Conservation (phyloP, 306 rosid genomes). For the Gastrolobium bilobum region DNA sequence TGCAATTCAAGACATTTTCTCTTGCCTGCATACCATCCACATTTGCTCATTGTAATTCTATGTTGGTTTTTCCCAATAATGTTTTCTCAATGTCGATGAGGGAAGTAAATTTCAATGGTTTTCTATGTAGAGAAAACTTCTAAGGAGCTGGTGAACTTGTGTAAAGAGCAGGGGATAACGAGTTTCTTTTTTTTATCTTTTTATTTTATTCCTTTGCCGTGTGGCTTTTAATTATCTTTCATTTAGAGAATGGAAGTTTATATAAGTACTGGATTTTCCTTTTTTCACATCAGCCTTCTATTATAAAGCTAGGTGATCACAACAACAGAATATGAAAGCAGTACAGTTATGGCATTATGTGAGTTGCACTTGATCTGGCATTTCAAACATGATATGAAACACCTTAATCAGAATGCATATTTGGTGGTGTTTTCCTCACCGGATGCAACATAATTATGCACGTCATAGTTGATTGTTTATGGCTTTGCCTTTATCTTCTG, state of each 20-base stretch:
- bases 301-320: slow-evolving; percentile 13
- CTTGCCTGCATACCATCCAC: not conserved
- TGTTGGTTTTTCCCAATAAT: slow-evolving; percentile 15
- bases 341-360: slow-evolving; percentile 26
- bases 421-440: slow-evolving; percentile 9
- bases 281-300: slow-evolving; percentile 12
- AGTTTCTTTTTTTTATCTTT: not conserved
- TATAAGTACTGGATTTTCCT: slow-evolving; percentile 8
- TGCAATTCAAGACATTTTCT: not conserved
- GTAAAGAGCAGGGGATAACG: not conserved
- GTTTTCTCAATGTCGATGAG: slow-evolving; percentile 5
- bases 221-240: not conserved
- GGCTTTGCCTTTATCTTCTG: slow-evolving; percentile 35
- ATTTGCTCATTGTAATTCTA: not conserved
- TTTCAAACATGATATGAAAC: slow-evolving; percentile 2
- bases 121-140: not conserved
- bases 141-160: not conserved
- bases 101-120: not conserved
- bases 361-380: slow-evolving; percentile 30
- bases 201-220: slow-evolving; percentile 12
- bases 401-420: slow-evolving; percentile 12
- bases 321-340: slow-evolving; percentile 15
- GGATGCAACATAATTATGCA: not conserved
- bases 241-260: slow-evolving; percentile 23
- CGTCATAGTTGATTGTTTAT: slow-evolving; percentile 9